A percentile compares a stretch with the other conserved stretches of the same genome.
Conservation (phyloP, 2,329 filamentous ascomycete species). For the Ascochyta viciae-villosae region DNA sequence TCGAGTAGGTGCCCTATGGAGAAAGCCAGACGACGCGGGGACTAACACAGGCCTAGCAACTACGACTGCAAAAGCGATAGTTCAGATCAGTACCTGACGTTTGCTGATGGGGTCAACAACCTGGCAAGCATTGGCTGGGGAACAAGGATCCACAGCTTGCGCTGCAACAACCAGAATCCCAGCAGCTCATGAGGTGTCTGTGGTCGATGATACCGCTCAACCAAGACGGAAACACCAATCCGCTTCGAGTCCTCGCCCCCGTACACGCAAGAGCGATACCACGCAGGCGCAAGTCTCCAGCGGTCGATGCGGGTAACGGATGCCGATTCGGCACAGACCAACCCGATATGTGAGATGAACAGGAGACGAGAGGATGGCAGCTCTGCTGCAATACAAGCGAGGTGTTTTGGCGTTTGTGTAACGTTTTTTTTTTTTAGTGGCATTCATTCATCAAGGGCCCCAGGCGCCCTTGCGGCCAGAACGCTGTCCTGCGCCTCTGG, state of each 20-base stretch:
- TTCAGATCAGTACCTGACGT: conserved; percentile 27
- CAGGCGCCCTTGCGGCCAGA: background rate
- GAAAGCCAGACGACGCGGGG: too few species aligned
- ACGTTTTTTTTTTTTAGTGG: background rate
- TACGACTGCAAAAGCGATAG: conserved; percentile 37
- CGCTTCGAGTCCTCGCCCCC: background rate
- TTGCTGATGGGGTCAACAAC: conserved; percentile 44
- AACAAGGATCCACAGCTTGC: conserved; percentile 36
- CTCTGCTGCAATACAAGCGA: background rate
- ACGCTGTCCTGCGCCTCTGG: background rate
- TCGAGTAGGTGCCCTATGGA: conserved; percentile 33
- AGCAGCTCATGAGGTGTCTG: background rate
- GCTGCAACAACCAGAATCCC: conserved; percentile 31
- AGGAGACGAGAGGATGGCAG: background rate
- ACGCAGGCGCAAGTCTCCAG: too few species aligned
- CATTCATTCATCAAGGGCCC: background rate
- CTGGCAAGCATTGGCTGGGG: conserved; percentile 40
- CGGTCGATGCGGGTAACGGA: background rate
- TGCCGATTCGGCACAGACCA: background rate
- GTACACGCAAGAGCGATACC: background rate
- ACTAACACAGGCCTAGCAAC: conserved; percentile 32
- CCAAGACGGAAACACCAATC: background rate
- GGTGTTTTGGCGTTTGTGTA: conserved; percentile 1
- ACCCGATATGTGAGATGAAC: background rate
- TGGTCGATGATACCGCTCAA: background rate